Conservation (phyloP, 352 stramenopile genomes). For the Phytophthora hybrid region DNA sequence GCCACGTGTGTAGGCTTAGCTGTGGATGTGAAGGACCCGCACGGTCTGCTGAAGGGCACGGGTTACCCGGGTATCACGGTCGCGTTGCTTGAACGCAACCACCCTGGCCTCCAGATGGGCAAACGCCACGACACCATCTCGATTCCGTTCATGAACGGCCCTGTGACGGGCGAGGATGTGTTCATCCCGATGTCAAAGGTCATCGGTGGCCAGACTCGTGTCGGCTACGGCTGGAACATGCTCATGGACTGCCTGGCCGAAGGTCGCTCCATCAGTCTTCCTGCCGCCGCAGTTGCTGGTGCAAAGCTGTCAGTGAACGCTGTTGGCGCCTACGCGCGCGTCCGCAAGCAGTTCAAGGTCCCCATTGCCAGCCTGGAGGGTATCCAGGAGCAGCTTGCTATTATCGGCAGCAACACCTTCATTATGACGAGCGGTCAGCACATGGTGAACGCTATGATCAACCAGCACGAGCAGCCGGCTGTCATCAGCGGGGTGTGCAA, state of each 20-base stretch:
- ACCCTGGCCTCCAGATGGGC: conserved; percentile 95
- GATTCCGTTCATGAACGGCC: conserved; percentile 98
- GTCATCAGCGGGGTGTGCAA: conserved; percentile 99
- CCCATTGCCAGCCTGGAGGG: conserved; percentile 98
- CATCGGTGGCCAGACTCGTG: conserved; percentile 96
- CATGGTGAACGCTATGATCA: conserved; percentile 99
- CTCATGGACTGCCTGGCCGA: conserved; percentile 99
- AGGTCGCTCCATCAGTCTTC: conserved; percentile 97
- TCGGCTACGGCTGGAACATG: conserved; percentile 99
- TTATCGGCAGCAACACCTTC: conserved; percentile 94
- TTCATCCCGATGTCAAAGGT: conserved; percentile 99
- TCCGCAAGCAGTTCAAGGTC: conserved; percentile 99
- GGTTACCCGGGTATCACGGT: conserved; percentile 97
- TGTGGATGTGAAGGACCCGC: conserved; percentile 96
- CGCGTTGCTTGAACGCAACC: conserved; percentile 95
- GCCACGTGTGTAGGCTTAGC: conserved; percentile 97
- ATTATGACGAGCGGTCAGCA: conserved; percentile 96
- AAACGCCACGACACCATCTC: conserved; percentile 95
- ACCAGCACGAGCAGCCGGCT: conserved; percentile 98
- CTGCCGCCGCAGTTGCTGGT: conserved; percentile 93
- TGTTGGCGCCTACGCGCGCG: conserved; percentile 95
- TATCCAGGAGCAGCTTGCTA: conserved; percentile 97
- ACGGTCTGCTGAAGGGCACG: conserved; percentile 93
- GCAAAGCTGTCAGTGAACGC: conserved; percentile 93
- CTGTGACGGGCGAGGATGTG: conserved; percentile 96